Evolutionary conservation across 2,329 filamentous ascomycete species (phyloP).

Genomic region (Anthostomella pinea): DNA sequence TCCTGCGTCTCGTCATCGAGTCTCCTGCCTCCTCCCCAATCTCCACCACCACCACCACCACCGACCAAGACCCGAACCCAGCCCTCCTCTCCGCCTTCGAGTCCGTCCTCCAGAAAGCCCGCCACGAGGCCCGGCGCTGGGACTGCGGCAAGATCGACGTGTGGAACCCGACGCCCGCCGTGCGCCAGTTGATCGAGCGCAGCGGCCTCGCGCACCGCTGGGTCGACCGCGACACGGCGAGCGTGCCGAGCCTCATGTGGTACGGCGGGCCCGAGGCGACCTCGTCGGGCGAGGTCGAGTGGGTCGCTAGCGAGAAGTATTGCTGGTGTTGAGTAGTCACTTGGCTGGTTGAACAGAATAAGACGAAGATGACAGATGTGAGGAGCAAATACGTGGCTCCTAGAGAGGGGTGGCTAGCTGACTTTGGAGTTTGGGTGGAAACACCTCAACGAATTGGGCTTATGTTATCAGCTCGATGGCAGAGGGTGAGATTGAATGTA

Average conservation of each 20-base stretch:
- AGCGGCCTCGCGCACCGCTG: slow-evolving; percentile 48
- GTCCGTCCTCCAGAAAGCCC: slow-evolving; percentile 64
- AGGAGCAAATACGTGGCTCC: no score
- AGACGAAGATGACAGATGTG: no score
- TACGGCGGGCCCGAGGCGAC: slow-evolving; percentile 53
- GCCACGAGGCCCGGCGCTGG: slow-evolving; percentile 69
- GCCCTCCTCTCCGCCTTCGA: slow-evolving; percentile 53
- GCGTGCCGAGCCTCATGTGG: slow-evolving; percentile 71
- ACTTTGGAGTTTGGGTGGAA: no score
- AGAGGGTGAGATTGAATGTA: no score
- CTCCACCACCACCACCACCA: slow-evolving; percentile 11
- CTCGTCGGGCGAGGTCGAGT: slow-evolving; percentile 61
- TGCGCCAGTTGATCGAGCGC: slow-evolving; percentile 45
- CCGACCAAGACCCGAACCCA: slow-evolving; percentile 22
- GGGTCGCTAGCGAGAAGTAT: slow-evolving; percentile 75
- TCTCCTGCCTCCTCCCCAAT: slow-evolving; percentile 17
- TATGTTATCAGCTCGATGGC: no score
- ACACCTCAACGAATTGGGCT: no score
- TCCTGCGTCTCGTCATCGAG: slow-evolving; percentile 68
- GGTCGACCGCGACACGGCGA: slow-evolving; percentile 59
- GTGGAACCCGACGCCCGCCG: slow-evolving; percentile 72
- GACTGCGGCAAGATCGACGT: slow-evolving; percentile 67
- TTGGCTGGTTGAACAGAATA: no score
- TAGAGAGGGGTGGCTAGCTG: no score
- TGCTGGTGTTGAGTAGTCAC: slow-evolving; percentile 74